Evolutionary conservation across 2,329 filamentous ascomycete species (phyloP).

Genomic region (Fusarium pseudocircinatum): DNA sequence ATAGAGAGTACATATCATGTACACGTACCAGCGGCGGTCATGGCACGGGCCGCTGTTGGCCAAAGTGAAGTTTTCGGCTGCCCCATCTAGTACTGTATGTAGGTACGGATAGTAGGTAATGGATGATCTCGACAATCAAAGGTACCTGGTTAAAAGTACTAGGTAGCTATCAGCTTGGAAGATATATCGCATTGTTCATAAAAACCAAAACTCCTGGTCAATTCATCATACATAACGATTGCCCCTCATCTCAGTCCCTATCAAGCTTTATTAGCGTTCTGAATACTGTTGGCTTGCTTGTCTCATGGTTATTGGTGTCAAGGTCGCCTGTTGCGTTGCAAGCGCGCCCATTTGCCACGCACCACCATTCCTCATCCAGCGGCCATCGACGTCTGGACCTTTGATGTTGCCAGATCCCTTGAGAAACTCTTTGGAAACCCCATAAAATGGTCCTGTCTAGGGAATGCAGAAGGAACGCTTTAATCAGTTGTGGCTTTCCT

Average conservation of each 20-base stretch:
- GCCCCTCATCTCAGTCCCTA: not conserved
- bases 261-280: slow-evolving; percentile 3
- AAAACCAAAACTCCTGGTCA: not conserved
- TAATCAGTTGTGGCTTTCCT: not conserved
- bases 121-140: not conserved
- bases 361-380: slow-evolving; percentile 31
- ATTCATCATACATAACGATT: not conserved
- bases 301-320: slow-evolving; percentile 4
- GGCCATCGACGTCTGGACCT: slow-evolving; percentile 17
- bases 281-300: slow-evolving; percentile 13
- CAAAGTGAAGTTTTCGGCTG: not conserved
- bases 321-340: slow-evolving; percentile 18
- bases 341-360: slow-evolving; percentile 22
- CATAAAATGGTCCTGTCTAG: not conserved
- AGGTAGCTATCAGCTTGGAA: not conserved
- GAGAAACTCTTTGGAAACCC: not conserved
- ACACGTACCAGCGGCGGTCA: not conserved
- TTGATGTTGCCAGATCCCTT: not conserved
- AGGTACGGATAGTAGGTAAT: not conserved
- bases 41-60: slow-evolving; percentile 25
- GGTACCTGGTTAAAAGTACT: too few species aligned
- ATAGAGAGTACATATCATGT: not conserved
- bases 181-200: not conserved
- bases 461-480: not conserved
- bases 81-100: not conserved